Evolutionary conservation across 23 red algal species (phyloP), one percentile per base, ranked within the genome.

Genomic region (Gracilaria vermiculophylla): DNA sequence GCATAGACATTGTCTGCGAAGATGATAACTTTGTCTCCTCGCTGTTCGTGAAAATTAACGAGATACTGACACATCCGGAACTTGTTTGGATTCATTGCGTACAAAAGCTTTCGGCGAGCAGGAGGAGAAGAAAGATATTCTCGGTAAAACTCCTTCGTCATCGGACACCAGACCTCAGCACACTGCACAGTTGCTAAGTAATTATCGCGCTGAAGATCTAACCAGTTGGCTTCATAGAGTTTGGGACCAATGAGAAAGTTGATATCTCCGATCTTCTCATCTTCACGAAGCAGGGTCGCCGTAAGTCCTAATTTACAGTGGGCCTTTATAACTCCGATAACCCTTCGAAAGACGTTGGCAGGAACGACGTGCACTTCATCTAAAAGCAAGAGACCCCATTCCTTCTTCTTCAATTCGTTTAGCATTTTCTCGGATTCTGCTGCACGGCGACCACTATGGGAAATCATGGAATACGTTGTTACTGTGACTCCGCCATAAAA

Each of bases 51-150:
- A 71, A 95, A 98, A 14, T 91, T 90, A 37, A 98, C 92, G 31
- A 98, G 75, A 62, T 87, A 98, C 45, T 98, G 85, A 53, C 88
- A 93, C 62, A 85, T 95, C n/a, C 93, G 96, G 54, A 95, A 93
- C 78, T 98, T 98, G 76, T 94, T 94, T 48, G 96, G 96, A 69
- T 98, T 98, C 96, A 98, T 98, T n/a, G 92, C 92, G 81, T 98
- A 98, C 43, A 98, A 69, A 27, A 98, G 92, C 92, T 95, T 94
- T 27, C 88, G 69, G 35, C 91, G 85, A 45, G 72, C 87, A 2
- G 96, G 69, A 66, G 55, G 74, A 35, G 81, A 78, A 52, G 69
- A 53, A 49, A 98, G 79, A 78, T 98, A 98, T 69, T 95, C 87
- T 23, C 92, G 66, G 54, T 95, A 98, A 55, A 98, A 98, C 50